A percentile compares a stretch with the other conserved stretches of the same genome.
phyloP scores from a whole-genome alignment of 2,329 filamentous ascomycete genomes.

The Penicillium brevicompactum region DNA sequence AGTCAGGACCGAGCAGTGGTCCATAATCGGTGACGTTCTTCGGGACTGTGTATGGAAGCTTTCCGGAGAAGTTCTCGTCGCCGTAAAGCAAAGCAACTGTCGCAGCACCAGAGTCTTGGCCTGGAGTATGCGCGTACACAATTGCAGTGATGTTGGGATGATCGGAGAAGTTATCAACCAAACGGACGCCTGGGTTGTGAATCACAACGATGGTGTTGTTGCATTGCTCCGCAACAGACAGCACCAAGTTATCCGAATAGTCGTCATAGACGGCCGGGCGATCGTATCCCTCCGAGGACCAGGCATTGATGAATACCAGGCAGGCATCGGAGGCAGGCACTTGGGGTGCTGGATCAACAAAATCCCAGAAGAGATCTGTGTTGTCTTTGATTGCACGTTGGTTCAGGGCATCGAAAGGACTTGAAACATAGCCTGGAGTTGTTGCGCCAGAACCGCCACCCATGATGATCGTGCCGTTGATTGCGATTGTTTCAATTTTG shows the following conservation, averaged over 20 bases:
- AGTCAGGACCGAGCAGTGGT: slow-evolving; percentile 48
- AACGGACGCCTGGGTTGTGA: slow-evolving; percentile 77
- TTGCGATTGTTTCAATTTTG: slow-evolving; percentile 26
- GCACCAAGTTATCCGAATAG: slow-evolving; percentile 46
- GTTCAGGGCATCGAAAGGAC: slow-evolving; percentile 60
- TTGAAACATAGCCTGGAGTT: slow-evolving; percentile 51
- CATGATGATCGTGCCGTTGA: slow-evolving; percentile 52
- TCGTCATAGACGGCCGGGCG: slow-evolving; percentile 21
- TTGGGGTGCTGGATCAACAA: slow-evolving; percentile 49
- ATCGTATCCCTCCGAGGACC: slow-evolving; percentile 19
- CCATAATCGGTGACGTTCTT: slow-evolving; percentile 54
- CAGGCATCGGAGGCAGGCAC: slow-evolving; percentile 20
- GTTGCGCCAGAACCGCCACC: slow-evolving; percentile 55
- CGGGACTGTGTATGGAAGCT: slow-evolving; percentile 61
- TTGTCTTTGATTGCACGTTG: slow-evolving; percentile 57
- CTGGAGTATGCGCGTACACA: slow-evolving; percentile 71
- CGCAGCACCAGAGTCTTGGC: slow-evolving; percentile 72
- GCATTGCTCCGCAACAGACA: slow-evolving; percentile 73
- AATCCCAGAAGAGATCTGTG: slow-evolving; percentile 63
- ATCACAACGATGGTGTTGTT: slow-evolving; percentile 91
- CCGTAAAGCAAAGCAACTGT: slow-evolving; percentile 73
- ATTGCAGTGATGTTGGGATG: slow-evolving; percentile 71
- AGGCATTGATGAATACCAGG: slow-evolving; percentile 29
- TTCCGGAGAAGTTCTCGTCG: slow-evolving; percentile 60
- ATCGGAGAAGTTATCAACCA: slow-evolving; percentile 64